Percentiles rank a stretch among this genome's conserved stretches.
phyloP scores from a whole-genome alignment of 192 early-diverging fungal species.

The Entomortierella beljakovae region DNA sequence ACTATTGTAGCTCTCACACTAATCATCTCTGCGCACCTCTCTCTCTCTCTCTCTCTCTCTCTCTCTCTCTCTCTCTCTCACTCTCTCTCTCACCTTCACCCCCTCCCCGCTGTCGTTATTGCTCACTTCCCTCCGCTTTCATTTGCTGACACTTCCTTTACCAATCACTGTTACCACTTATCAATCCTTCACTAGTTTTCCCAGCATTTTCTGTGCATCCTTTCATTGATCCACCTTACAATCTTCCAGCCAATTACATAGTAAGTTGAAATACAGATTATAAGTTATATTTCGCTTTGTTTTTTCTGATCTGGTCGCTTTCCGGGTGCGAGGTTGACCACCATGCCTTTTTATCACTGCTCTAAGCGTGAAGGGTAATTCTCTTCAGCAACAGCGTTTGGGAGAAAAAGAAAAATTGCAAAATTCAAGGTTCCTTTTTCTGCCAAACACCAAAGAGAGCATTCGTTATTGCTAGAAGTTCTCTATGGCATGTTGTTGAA shows the following conservation, averaged over 20 bases:
- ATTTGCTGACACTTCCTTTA: too few species aligned
- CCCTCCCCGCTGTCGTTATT: too few species aligned
- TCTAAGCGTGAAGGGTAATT: slow-evolving; percentile 24
- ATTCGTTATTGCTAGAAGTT: slow-evolving; percentile 24
- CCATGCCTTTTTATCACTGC: slow-evolving; percentile 38
- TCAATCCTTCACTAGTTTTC: too few species aligned
- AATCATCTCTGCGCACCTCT: too few species aligned
- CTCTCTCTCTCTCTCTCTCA: background rate
- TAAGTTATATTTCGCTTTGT: too few species aligned
- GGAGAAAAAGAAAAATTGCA: slow-evolving; percentile 10
- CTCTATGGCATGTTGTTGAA: slow-evolving; percentile 9
- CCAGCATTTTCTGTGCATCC: too few species aligned
- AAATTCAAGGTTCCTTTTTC: background rate
- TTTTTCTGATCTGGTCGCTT: slow-evolving; percentile 25
- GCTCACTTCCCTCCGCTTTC: too few species aligned
- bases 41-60: background rate
- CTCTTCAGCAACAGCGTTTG: slow-evolving; percentile 31
- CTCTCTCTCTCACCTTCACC: background rate
- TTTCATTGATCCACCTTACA: too few species aligned
- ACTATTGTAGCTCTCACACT: too few species aligned
- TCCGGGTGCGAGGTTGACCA: slow-evolving; percentile 30
- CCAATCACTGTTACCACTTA: too few species aligned
- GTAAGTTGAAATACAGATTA: too few species aligned
- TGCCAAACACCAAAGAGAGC: slow-evolving; percentile 10
- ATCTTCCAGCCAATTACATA: too few species aligned